Conservation (phyloP, 306 rosid genomes). For the Cucumis hystrix region DNA sequence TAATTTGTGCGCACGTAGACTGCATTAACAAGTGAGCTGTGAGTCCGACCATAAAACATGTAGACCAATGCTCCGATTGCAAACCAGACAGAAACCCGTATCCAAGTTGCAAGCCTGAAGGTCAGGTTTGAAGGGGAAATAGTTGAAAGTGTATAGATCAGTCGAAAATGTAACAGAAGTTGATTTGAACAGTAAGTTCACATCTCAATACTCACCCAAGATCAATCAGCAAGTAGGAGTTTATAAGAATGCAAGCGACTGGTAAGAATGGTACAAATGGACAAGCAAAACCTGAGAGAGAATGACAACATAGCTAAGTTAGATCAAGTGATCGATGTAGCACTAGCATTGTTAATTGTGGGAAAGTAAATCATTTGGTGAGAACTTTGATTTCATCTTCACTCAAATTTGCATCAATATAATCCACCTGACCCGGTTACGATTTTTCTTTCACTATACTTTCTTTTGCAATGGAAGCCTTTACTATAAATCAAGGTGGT, state of each 20-base stretch:
- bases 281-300: constrained; percentile 66
- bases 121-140: not conserved
- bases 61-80: constrained; percentile 36
- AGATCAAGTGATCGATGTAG: not conserved
- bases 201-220: constrained; percentile 47
- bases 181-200: not conserved
- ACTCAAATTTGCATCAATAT: not conserved
- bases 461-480: not conserved
- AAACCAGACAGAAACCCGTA: constrained; percentile 45
- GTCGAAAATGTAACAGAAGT: not conserved
- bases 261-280: constrained; percentile 84
- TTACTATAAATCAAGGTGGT: not conserved
- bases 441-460: not conserved
- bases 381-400: not conserved
- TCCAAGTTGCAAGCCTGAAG: constrained; percentile 46
- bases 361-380: not conserved
- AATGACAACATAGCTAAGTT: not conserved
- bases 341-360: not conserved
- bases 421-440: not conserved
- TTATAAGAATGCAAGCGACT: constrained; percentile 54
- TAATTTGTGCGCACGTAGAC: constrained; percentile 37
- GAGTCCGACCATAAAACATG: constrained; percentile 44
- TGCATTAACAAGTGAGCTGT: constrained; percentile 50
- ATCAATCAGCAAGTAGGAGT: constrained; percentile 56
- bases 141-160: not conserved